Percentiles rank a stretch among this genome's conserved stretches.
Conservation (phyloP, 352 stramenopile species). For the Pythium angustatum region DNA sequence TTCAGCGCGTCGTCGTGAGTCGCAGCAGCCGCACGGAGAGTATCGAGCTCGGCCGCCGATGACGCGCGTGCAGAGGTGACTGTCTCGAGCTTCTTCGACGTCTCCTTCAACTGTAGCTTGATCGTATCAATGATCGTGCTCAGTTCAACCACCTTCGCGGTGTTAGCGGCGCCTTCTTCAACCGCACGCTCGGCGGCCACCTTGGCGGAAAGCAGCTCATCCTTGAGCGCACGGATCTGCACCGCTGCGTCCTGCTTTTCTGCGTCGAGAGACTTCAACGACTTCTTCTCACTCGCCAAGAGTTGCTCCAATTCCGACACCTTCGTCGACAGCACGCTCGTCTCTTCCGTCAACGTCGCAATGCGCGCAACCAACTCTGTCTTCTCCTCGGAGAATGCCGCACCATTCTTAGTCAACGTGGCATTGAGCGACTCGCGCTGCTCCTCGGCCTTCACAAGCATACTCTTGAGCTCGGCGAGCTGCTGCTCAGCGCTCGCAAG, state of each 20-base stretch:
- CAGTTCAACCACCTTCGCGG: constrained; percentile 41
- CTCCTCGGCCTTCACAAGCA: constrained; percentile 12
- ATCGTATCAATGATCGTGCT: constrained; percentile 34
- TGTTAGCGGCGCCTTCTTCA: constrained; percentile 33
- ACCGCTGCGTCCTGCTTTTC: constrained; percentile 46
- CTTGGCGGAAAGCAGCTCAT: constrained; percentile 49
- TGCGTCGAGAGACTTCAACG: constrained; percentile 22
- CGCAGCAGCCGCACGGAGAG: constrained; percentile 37
- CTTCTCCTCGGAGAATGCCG: constrained; percentile 25
- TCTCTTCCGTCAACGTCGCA: constrained; percentile 35
- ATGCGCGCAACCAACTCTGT: constrained; percentile 20
- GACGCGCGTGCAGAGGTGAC: constrained; percentile 31
- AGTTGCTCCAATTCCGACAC: constrained; percentile 14
- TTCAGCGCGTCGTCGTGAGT: constrained; percentile 71
- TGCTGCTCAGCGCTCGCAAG: constrained; percentile 15
- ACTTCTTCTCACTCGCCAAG: constrained; percentile 35
- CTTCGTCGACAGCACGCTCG: constrained; percentile 24
- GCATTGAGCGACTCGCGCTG: constrained; percentile 29
- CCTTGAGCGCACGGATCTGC: constrained; percentile 49
- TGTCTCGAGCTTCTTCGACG: constrained; percentile 40
- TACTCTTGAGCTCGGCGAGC: constrained; percentile 25
- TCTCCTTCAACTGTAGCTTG: constrained; percentile 38
- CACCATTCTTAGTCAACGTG: constrained; percentile 34
- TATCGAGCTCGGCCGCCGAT: constrained; percentile 41
- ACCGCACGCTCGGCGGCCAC: constrained; percentile 40